Conservation (phyloP, 352 stramenopile genomes). For the Phytophthora sp. region DNA sequence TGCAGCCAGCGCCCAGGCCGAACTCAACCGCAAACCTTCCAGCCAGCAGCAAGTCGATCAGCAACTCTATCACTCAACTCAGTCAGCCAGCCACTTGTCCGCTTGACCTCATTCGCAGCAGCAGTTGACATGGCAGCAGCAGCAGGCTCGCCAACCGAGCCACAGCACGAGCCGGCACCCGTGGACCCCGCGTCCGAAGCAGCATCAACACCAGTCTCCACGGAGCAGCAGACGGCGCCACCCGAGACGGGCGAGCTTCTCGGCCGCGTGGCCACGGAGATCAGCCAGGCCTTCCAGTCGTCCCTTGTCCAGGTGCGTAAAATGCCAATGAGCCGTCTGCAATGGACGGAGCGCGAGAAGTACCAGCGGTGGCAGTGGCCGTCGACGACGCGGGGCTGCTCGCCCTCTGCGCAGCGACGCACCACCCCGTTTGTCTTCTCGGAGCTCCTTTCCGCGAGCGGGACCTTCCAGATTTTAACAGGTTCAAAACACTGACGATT, state of each 20-base stretch:
- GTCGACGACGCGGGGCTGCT: not conserved
- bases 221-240: slow-evolving; percentile 22
- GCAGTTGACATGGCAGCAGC: slow-evolving; percentile 40
- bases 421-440: slow-evolving; percentile 20
- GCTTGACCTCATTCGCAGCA: slow-evolving; percentile 6
- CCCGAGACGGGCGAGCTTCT: slow-evolving; percentile 38
- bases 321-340: too few relatives aligned
- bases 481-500: slow-evolving; percentile 40
- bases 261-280: slow-evolving; percentile 38
- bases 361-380: not conserved
- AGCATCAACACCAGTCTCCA: slow-evolving; percentile 5
- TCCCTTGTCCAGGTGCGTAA: slow-evolving; percentile 45
- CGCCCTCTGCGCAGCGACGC: too few relatives aligned
- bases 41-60: slow-evolving; percentile 6
- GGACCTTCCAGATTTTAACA: slow-evolving; percentile 28
- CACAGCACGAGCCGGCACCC: slow-evolving; percentile 35
- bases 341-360: not conserved
- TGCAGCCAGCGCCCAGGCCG: slow-evolving; percentile 24
- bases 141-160: slow-evolving; percentile 35
- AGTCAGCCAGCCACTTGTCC: slow-evolving; percentile 6
- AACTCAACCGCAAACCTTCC: slow-evolving; percentile 26
- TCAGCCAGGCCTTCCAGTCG: slow-evolving; percentile 47
- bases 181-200: slow-evolving; percentile 24
- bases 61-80: slow-evolving; percentile 16
- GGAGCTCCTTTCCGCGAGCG: too few relatives aligned